Conservation (phyloP, 2,329 filamentous ascomycete species). For the Xylariales sp. region DNA sequence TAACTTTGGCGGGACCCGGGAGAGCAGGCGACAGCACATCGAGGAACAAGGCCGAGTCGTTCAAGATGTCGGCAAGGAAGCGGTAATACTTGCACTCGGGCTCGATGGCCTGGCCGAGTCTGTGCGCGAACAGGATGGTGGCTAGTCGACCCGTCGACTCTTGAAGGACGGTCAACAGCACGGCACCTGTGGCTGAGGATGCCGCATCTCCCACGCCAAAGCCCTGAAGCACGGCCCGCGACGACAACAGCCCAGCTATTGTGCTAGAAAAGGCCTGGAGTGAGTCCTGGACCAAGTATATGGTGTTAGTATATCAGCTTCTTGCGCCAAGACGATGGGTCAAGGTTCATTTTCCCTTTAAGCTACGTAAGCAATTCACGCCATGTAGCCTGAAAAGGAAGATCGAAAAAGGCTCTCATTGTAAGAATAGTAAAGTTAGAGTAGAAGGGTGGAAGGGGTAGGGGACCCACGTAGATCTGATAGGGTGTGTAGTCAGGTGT, state of each 20-base stretch:
- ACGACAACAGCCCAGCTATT: conserved; percentile 82
- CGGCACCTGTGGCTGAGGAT: conserved; percentile 81
- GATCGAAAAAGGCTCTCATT: background rate
- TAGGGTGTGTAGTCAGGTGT: conserved; percentile 85
- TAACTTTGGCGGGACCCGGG: conserved; percentile 57
- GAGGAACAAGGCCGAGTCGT: conserved; percentile 87
- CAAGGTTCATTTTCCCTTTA: background rate
- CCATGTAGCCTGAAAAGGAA: background rate
- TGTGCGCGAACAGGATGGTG: conserved; percentile 87
- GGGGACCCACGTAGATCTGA: conserved; percentile 60
- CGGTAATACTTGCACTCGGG: conserved; percentile 92
- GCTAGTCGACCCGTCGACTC: conserved; percentile 83
- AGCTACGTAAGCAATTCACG: background rate
- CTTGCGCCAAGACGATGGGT: background rate
- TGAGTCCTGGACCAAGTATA: conserved; percentile 65
- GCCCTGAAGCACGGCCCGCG: conserved; percentile 80
- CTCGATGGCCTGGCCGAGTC: conserved; percentile 83
- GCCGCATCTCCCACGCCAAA: conserved; percentile 86
- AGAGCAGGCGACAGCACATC: conserved; percentile 84
- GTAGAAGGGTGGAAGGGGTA: background rate
- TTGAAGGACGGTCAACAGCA: conserved; percentile 85
- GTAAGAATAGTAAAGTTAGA: background rate
- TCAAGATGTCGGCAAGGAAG: conserved; percentile 87
- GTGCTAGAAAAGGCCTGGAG: conserved; percentile 87
- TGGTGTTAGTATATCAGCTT: background rate